Conservation (phyloP, 768 basidiomycete species). For the Scleroderma citrinum region DNA sequence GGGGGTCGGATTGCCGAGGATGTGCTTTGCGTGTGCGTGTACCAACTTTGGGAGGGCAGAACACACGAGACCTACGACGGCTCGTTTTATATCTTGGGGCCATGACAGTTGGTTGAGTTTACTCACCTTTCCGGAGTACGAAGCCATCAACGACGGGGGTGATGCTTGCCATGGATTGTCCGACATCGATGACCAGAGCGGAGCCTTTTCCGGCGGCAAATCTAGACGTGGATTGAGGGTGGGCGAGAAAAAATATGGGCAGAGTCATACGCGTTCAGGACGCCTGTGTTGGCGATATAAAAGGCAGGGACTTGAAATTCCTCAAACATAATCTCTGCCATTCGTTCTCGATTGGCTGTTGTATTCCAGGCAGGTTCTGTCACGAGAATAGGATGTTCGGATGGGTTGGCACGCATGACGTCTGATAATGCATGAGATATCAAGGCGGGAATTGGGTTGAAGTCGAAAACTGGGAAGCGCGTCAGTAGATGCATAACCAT, state of each 20-base stretch:
- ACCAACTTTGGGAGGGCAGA: slow-evolving; percentile 77
- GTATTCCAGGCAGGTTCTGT: slow-evolving; percentile 99
- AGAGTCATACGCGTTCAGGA: slow-evolving; percentile 76
- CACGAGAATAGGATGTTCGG: slow-evolving; percentile 87
- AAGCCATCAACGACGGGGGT: slow-evolving; percentile 97
- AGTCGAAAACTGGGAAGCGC: slow-evolving; percentile 58
- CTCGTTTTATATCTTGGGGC: background rate
- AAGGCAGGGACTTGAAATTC: slow-evolving; percentile 92
- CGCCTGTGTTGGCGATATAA: slow-evolving; percentile 93
- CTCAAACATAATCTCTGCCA: slow-evolving; percentile 98
- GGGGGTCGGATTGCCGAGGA: slow-evolving; percentile 45
- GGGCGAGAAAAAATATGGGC: background rate
- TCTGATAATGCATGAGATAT: slow-evolving; percentile 71
- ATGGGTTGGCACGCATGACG: slow-evolving; percentile 67
- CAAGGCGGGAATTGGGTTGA: slow-evolving; percentile 63
- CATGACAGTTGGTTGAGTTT: background rate
- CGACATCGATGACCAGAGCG: slow-evolving; percentile 93
- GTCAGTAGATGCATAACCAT: background rate
- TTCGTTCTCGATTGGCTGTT: slow-evolving; percentile 81
- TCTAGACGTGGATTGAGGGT: slow-evolving; percentile 35
- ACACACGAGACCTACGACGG: slow-evolving; percentile 59
- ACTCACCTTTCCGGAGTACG: slow-evolving; percentile 85
- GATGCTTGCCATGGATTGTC: slow-evolving; percentile 82
- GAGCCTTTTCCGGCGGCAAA: slow-evolving; percentile 97
- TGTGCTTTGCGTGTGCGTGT: slow-evolving; percentile 69